Conservation (phyloP, 176 grass and related monocot genomes). For the Pharus latifolius region DNA sequence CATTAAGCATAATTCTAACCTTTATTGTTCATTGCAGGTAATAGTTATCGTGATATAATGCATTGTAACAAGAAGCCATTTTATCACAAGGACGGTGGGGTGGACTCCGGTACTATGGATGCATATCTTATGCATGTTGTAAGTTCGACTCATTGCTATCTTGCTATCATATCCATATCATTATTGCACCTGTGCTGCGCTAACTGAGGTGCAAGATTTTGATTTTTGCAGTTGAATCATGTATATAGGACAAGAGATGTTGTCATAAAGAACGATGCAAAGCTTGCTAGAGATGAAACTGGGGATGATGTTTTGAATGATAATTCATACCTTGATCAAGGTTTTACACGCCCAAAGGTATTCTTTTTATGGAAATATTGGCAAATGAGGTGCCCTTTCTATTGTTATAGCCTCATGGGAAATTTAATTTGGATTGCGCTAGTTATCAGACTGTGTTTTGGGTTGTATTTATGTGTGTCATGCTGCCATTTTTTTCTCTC, state of each 20-base stretch:
- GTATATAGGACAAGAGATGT: conserved; percentile 71
- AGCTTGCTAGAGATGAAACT: conserved; percentile 48
- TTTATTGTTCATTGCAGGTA: conserved; percentile 45
- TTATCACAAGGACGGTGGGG: conserved; percentile 67
- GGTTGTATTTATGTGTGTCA: background rate
- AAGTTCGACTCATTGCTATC: conserved; percentile 31
- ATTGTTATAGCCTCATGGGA: background rate
- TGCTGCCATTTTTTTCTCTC: background rate
- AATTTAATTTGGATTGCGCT: background rate
- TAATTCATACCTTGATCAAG: conserved; percentile 71
- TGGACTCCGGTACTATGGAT: conserved; percentile 86
- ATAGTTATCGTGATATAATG: conserved; percentile 87
- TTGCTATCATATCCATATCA: background rate
- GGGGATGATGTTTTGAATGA: conserved; percentile 45
- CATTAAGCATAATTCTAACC: conserved; percentile 6
- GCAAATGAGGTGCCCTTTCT: background rate
- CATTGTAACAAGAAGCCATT: conserved; percentile 96
- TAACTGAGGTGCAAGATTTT: conserved; percentile 19
- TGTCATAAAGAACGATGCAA: conserved; percentile 77
- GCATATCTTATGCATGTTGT: conserved; percentile 93
- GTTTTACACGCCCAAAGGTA: conserved; percentile 98
- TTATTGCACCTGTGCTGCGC: conserved; percentile 3
- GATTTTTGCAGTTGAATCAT: conserved; percentile 79
- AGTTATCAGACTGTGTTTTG: background rate
- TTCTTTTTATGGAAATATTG: background rate